These are phyloP conservation scores for Begonia fuchsioides DNA, from an alignment of 306 rosid species.

Conservation along the genomic window DNA sequence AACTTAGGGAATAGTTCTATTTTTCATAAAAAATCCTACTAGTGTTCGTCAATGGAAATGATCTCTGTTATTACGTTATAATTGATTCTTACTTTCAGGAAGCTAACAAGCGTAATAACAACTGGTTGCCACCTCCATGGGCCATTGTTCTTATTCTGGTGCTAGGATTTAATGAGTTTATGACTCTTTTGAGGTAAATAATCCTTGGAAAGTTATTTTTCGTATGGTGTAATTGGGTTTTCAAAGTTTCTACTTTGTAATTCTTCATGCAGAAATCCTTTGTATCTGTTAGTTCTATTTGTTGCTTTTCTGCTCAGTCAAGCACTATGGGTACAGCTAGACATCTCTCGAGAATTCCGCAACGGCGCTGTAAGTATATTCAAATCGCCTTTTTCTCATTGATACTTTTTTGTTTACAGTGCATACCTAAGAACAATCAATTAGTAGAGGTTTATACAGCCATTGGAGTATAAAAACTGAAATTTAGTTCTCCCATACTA, in stretches of 20 bases:
- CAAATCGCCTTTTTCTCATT: background rate
- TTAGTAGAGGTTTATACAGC: too few species aligned
- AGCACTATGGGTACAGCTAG: too few species aligned
- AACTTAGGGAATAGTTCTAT: too few species aligned
- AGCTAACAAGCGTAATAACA: conserved; percentile 63
- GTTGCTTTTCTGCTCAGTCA: too few species aligned
- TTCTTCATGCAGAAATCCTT: conserved; percentile 58
- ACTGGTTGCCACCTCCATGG: too few species aligned
- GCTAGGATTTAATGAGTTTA: conserved; percentile 80
- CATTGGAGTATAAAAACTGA: too few species aligned
- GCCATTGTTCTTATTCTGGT: conserved; percentile 54
- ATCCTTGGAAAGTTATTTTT: too few species aligned
- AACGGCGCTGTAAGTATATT: conserved; percentile 55
- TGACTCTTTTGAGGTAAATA: conserved; percentile 58
- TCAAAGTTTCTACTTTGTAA: conserved; percentile 1
- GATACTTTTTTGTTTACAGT: too few species aligned
- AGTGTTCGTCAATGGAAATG: background rate
- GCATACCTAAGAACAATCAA: too few species aligned
- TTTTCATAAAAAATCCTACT: too few species aligned
- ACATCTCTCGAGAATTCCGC: conserved; percentile 43
- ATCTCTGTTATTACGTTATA: background rate
- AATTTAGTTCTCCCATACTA: too few species aligned
- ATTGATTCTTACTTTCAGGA: conserved; percentile 32
- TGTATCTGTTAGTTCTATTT: too few species aligned
- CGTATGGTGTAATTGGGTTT: background rate